Evolutionary conservation across 345 rosid genomes (phyloP).

Genomic region (Diplotaxis tenuifolia): DNA sequence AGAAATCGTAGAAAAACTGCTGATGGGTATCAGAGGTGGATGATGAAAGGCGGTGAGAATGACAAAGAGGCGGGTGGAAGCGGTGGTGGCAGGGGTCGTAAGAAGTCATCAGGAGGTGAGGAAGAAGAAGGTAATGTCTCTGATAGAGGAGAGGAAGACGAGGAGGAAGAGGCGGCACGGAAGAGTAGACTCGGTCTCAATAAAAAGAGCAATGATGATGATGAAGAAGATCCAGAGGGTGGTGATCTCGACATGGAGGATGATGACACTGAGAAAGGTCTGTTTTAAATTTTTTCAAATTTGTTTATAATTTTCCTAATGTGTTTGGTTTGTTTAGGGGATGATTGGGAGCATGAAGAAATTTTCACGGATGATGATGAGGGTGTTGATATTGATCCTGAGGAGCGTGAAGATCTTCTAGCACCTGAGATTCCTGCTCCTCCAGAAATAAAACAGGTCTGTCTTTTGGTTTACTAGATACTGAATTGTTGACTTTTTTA

Average conservation of each 20-base stretch:
- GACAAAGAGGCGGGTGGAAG: slow-evolving; percentile 59
- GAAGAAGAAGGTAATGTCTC: slow-evolving; percentile 89
- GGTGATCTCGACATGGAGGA: slow-evolving; percentile 92
- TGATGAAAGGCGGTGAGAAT: slow-evolving; percentile 93
- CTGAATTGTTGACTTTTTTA: background rate
- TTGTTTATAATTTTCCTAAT: background rate
- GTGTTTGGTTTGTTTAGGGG: slow-evolving; percentile 53
- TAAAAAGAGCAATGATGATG: slow-evolving; percentile 69
- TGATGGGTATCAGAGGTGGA: slow-evolving; percentile 97
- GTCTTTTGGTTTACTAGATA: background rate
- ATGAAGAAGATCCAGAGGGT: slow-evolving; percentile 92
- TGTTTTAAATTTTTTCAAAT: slow-evolving; percentile 8
- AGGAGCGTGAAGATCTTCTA: slow-evolving; percentile 87
- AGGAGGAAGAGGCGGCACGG: slow-evolving; percentile 84
- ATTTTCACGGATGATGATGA: slow-evolving; percentile 99
- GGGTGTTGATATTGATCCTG: slow-evolving; percentile 88
- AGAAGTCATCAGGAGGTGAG: slow-evolving; percentile 55
- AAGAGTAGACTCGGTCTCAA: slow-evolving; percentile 84
- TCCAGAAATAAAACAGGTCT: slow-evolving; percentile 88
- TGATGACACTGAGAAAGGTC: slow-evolving; percentile 95
- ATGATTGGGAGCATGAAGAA: slow-evolving; percentile 99
- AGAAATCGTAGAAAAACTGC: slow-evolving; percentile 90
- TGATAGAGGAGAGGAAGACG: slow-evolving; percentile 91
- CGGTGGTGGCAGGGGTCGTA: slow-evolving; percentile 73
- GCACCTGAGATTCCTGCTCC: slow-evolving; percentile 96